Base-by-base conservation (phyloP, 257 asterid genomes). In the Euphrasia confusa region DNA sequence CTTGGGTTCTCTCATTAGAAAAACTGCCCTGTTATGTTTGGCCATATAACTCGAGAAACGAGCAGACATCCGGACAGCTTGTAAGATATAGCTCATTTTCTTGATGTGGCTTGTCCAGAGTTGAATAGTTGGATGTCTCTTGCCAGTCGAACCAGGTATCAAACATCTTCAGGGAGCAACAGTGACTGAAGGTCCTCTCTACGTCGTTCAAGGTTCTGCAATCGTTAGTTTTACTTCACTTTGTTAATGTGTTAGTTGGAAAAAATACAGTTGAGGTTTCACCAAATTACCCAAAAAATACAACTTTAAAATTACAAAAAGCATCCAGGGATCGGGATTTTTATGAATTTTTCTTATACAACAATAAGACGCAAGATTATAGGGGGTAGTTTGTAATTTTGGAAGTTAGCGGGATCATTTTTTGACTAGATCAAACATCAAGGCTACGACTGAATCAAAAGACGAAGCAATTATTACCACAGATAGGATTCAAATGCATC, bases 141-240 rank as follows among this genome's bases (percentile, higher is more conserved):
- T 14, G 66, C 70, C 14, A 7, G 17, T 24, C 14, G 30, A 39
- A 58, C 52, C 53, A 18, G 14, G 39, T 66, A 54, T 89, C 80
- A 88, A 42, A 54, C 79, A 15, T 68, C 53, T 2, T 74, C 81
- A 24, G 63, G 78, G 48, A 86, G 47, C 74, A 91, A 75, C 74
- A 83, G 32, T 2, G 92, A 71, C 81, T 88, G 88, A 7, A 91
- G 98, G 64, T 91, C 95, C 77, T 86, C 94, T 78, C 90, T 84
- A 15, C 87, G 94, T 17, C 77, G 79, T 74, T 91, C 95, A 45
- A 91, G 77, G 6, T 86, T 94, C 98, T 91, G 94, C 49, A 69
- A 72, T 76, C 62, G 61, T 55, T 62, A 17, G 32, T 35, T 50
- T 40, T 30, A 67, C 54, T 49, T 71, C 48, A 21, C 40, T 40